Evolutionary conservation across 2,329 filamentous ascomycete genomes (phyloP).

Genomic region (Aulographum hederae): DNA sequence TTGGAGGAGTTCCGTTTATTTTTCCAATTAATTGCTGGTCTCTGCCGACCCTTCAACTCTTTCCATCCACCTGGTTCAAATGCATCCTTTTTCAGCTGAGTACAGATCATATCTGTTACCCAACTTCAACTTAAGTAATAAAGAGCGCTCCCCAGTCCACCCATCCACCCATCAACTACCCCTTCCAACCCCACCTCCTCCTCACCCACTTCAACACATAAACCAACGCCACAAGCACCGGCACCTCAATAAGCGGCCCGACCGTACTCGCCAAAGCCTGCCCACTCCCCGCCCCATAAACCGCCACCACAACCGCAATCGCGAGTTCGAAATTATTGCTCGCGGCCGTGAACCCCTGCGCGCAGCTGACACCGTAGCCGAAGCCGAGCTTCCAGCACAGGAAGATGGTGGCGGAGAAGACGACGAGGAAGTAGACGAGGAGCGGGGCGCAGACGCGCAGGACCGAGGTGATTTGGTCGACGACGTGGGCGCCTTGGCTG

Average conservation of each 20-base stretch:
- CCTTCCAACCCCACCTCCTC: slow-evolving; percentile 37
- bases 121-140: too few relatives aligned
- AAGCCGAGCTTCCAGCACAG: slow-evolving; percentile 50
- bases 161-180: too few relatives aligned
- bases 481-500: slow-evolving; percentile 57
- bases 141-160: too few relatives aligned
- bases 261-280: slow-evolving; percentile 72
- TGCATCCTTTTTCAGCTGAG: too few relatives aligned
- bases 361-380: slow-evolving; percentile 49
- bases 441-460: slow-evolving; percentile 65
- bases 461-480: slow-evolving; percentile 70
- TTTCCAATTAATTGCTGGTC: too few relatives aligned
- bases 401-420: slow-evolving; percentile 53
- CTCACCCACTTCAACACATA: slow-evolving; percentile 49
- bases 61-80: too few relatives aligned
- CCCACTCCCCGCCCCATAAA: slow-evolving; percentile 59
- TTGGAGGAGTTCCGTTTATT: too few relatives aligned
- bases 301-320: slow-evolving; percentile 72
- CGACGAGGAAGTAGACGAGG: slow-evolving; percentile 59
- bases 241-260: slow-evolving; percentile 72
- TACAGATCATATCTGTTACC: too few relatives aligned
- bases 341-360: slow-evolving; percentile 74
- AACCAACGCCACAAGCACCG: slow-evolving; percentile 59
- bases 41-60: too few relatives aligned
- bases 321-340: slow-evolving; percentile 91